Base-by-base conservation (phyloP, 345 rosid species). In the Raphanus raphanistrum region DNA sequence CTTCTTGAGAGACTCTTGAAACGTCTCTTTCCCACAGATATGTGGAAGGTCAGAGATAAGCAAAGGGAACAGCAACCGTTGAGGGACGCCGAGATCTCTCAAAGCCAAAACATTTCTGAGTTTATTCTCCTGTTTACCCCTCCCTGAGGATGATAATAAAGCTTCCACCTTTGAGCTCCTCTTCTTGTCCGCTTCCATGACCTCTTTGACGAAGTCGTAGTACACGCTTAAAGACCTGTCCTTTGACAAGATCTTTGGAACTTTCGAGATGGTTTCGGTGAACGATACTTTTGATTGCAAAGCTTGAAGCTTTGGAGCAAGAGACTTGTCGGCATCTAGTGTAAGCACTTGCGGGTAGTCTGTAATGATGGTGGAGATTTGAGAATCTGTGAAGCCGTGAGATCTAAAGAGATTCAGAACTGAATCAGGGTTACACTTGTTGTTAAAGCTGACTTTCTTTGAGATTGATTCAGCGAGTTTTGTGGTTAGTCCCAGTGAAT, bases 71-170 rank as follows among this genome's bases (percentile, higher is more conserved):
- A 82, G n/a, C 33, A 32, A 4, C 1, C 10, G 2, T 25, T 72
- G 70, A 13, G 83, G 76, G 29, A 83, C 0, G 0, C 86, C 80
- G 2, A 76, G 5, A 6, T 45, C 77, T 59, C 77, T 70, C 59
- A 82, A 70, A 43, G 11, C 31, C 5, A 5, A 63, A 0, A 74
- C 1, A 13, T 80, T 85, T 1, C 68, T 27, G 31, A 58, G 5
- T 1, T 71, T 58, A 8, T 58, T 59, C 77, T 70, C 60, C 8
- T 16, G 58, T 21, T 6, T 5, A 38, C 33, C 32, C 8, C 25
- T 10, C 0, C 16, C 21, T 21, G 21, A 1, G 21, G 21, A 43
- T 29, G 67, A 26, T 16, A 4, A 75, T 0, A 38, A 27, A 45
- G 6, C 41, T 36, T 66, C 25, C 0, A 17, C 28, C 26, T 32